phyloP scores from a whole-genome alignment of 352 stramenopile species.

The Pythium periplocum region DNA sequence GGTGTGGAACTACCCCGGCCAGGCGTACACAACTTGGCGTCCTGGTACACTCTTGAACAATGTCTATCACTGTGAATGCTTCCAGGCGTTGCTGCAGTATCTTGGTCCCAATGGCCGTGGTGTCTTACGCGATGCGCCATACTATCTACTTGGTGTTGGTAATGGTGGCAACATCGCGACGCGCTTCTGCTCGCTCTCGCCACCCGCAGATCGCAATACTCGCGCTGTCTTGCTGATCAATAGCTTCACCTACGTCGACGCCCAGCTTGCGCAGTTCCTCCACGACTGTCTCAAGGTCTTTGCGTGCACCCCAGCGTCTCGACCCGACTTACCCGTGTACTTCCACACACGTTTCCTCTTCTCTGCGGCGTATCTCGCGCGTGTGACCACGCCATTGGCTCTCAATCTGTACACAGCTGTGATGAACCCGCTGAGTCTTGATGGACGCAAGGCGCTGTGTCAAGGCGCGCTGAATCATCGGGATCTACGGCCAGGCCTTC shows the following conservation, averaged over 20 bases:
- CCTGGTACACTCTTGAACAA: conserved; percentile 90
- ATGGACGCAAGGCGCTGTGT: conserved; percentile 87
- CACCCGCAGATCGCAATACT: conserved; percentile 46
- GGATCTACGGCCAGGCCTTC: conserved; percentile 52
- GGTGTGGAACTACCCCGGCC: conserved; percentile 95
- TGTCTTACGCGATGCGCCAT: conserved; percentile 76
- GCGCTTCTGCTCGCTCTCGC: conserved; percentile 60
- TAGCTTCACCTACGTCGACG: conserved; percentile 86
- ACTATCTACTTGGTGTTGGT: conserved; percentile 90
- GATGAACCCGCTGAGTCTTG: conserved; percentile 91
- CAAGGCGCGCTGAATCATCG: conserved; percentile 81
- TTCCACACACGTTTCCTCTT: conserved; percentile 95
- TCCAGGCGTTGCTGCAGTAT: conserved; percentile 82
- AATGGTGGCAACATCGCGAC: conserved; percentile 89
- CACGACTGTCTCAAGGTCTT: conserved; percentile 96
- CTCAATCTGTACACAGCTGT: conserved; percentile 96
- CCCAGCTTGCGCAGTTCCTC: conserved; percentile 88
- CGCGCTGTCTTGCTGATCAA: conserved; percentile 88
- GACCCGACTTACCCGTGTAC: conserved; percentile 93
- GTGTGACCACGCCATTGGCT: conserved; percentile 91
- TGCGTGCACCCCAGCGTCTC: conserved; percentile 79
- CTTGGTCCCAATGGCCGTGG: conserved; percentile 11
- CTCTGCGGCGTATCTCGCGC: conserved; percentile 85
- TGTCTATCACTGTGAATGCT: conserved; percentile 82
- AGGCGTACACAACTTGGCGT: conserved; percentile 93